Base-by-base conservation (phyloP, 1,284 basidiomycete species). In the Meira nashicola region DNA sequence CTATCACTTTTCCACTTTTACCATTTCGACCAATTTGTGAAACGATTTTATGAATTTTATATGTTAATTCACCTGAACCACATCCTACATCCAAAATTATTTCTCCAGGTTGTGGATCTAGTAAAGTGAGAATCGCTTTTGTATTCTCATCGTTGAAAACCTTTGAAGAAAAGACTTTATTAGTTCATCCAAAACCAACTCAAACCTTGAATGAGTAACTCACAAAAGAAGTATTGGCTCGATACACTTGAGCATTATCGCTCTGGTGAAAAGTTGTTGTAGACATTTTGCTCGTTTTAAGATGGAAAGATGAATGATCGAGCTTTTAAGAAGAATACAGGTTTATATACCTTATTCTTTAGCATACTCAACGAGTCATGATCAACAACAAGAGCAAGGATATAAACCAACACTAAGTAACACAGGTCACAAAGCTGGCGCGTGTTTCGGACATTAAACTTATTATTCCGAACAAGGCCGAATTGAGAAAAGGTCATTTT, bases 51-150 rank as follows among this genome's bases (percentile, higher is more conserved):
- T 53, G 57, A 17, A 59, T 49, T 15, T 43, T 25, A 21, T 33
- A 2, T 5, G 61, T 56, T 15, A 63, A 21, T 28, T 54, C 54
- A 19, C 61, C 61, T 12, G 49, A 55, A 53, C 61, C 59, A 28
- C 61, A 63, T 14, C 61, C 61, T 7, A 63, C 54, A 47, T 63
- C 61, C 8, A 63, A 47, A 25, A 63, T 50, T 9, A 38, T 19
- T 15, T 63, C 58, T 14, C 61, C 61, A 1, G 61, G 61, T 43
- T 60, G 51, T 2, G 61, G 43, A 52, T 59, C 61, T 39, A 63
- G 61, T 21, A 63, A 58, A 15, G 49, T 28, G 8, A 59, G 19
- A n/a, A 63, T 57, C 14, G 55, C 41, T 12, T 44, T 39, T 11
- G 61, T 63, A 43, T 59, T 49, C 28, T 55, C 44, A 44, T 39